Evolutionary conservation across 2,329 filamentous ascomycete genomes (phyloP).

Genomic region (Xylariales sp.): DNA sequence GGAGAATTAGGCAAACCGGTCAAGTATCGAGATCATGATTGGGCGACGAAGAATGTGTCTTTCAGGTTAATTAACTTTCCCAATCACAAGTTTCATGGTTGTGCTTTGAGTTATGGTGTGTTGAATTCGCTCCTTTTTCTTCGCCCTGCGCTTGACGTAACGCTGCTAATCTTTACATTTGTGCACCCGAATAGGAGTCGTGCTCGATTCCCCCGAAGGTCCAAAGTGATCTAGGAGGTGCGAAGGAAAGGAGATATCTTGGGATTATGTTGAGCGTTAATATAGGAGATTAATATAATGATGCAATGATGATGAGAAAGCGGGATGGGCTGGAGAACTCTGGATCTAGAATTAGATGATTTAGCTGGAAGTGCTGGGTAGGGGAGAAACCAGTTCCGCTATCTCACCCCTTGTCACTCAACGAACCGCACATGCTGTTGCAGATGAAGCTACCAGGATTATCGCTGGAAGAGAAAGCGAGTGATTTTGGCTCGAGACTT

Average conservation of each 20-base stretch:
- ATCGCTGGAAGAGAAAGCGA: slow-evolving; percentile 11
- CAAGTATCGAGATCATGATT: slow-evolving; percentile 11
- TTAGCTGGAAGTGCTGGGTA: neutral
- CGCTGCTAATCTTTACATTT: neutral
- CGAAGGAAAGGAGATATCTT: neutral
- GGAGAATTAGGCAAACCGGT: neutral
- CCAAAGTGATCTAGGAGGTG: neutral
- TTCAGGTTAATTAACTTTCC: neutral
- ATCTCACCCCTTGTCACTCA: neutral
- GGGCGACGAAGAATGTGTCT: neutral
- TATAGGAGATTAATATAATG: neutral
- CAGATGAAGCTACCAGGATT: slow-evolving; percentile 3
- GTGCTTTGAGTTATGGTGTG: neutral
- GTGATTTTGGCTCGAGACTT: slow-evolving; percentile 12
- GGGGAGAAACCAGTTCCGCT: neutral
- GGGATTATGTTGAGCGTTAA: neutral
- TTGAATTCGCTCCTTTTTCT: neutral
- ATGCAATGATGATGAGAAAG: neutral
- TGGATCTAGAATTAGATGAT: too few species aligned
- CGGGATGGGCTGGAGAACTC: neutral
- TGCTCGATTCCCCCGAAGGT: neutral
- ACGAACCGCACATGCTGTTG: neutral
- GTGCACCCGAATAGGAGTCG: neutral
- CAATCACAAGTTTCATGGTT: neutral
- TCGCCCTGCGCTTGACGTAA: neutral